Evolutionary conservation across 176 grass and related monocot species (phyloP).

Genomic region (Ampelocalamus luodianensis): DNA sequence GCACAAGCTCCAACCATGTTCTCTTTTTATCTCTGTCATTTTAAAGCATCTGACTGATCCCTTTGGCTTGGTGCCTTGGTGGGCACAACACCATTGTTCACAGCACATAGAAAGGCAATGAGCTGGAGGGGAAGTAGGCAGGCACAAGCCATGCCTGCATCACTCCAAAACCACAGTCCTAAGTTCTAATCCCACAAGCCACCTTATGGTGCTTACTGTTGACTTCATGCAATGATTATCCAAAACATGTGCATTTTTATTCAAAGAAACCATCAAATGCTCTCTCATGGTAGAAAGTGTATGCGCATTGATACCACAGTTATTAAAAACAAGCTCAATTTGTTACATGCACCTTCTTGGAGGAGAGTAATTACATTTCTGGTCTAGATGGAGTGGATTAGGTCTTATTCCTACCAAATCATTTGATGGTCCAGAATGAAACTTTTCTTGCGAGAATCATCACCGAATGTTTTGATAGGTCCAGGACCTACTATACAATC

Average conservation of each 20-base stretch:
- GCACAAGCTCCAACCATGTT: constrained; percentile 41
- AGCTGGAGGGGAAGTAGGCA: constrained; percentile 43
- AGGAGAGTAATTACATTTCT: constrained; percentile 47
- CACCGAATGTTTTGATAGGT: constrained; percentile 35
- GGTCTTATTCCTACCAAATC: constrained; percentile 32
- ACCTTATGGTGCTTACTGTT: constrained; percentile 17
- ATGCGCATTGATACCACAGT: background rate
- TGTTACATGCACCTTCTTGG: constrained; percentile 41
- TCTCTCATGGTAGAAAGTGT: constrained; percentile 2
- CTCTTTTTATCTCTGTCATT: constrained; percentile 10
- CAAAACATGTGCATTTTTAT: constrained; percentile 3
- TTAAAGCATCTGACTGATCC: constrained; percentile 30
- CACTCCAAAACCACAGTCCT: background rate
- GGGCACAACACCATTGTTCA: constrained; percentile 45
- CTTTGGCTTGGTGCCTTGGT: constrained; percentile 43
- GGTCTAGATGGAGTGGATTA: constrained; percentile 27
- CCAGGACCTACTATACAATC: background rate
- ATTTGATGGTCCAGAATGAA: constrained; percentile 23
- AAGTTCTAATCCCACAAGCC: constrained; percentile 3
- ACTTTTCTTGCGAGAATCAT: constrained; percentile 29
- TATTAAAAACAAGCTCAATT: constrained; percentile 19
- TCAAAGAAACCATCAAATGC: constrained; percentile 2
- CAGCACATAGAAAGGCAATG: constrained; percentile 37
- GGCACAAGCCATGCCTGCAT: constrained; percentile 38
- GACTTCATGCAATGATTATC: constrained; percentile 16